Evolutionary conservation across 2,329 filamentous ascomycete species (phyloP).

Genomic region (Kalmusia sp.): DNA sequence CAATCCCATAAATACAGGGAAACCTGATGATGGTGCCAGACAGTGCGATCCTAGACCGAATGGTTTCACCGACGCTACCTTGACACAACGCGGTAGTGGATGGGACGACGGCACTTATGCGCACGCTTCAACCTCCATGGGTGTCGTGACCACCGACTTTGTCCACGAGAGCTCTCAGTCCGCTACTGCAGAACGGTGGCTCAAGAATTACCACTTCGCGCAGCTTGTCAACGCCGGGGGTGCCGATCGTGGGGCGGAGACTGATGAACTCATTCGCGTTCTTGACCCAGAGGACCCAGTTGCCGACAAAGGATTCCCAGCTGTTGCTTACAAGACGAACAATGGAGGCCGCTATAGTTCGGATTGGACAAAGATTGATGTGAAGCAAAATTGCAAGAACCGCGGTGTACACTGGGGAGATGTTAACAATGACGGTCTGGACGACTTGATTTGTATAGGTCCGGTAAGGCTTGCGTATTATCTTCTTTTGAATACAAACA

Average conservation of each 20-base stretch:
- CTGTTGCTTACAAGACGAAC: slow-evolving; percentile 3
- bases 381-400: slow-evolving; percentile 8
- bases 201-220: slow-evolving; percentile 18
- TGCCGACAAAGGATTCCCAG: not conserved
- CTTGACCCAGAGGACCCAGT: slow-evolving; percentile 4
- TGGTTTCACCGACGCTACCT: slow-evolving; percentile 1
- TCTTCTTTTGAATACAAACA: not conserved
- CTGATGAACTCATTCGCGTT: slow-evolving; percentile 17
- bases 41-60: not conserved
- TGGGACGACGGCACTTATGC: slow-evolving; percentile 6
- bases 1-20: not conserved
- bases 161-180: slow-evolving; percentile 2
- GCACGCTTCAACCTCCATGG: slow-evolving; percentile 2
- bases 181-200: not conserved
- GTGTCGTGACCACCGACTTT: not conserved
- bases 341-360: not conserved
- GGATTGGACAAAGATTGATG: not conserved
- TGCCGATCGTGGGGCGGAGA: slow-evolving; percentile 1
- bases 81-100: slow-evolving; percentile 3
- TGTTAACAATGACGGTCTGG: slow-evolving; percentile 38
- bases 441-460: slow-evolving; percentile 39
- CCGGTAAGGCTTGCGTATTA: not conserved
- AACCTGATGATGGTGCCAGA: not conserved
- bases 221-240: slow-evolving; percentile 10
- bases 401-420: slow-evolving; percentile 24